Percentiles rank a stretch among this genome's conserved stretches.
phyloP scores from a whole-genome alignment of 2,329 filamentous ascomycete species.

The Verticillium tricorpus region DNA sequence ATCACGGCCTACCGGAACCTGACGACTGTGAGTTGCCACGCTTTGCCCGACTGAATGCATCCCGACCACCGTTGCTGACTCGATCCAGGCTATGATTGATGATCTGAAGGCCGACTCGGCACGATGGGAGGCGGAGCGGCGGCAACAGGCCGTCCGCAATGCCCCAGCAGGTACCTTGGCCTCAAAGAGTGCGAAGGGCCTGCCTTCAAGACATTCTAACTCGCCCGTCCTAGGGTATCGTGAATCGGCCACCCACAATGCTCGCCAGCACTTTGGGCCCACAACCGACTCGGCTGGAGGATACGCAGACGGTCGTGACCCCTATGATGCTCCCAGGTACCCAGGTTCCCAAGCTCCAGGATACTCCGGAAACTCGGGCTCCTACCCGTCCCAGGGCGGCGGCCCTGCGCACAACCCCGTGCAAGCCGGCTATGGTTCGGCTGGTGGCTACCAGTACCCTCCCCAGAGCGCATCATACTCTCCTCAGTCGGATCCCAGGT shows the following conservation, averaged over 20 bases:
- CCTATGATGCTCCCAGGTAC: slow-evolving; percentile 41
- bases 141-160: slow-evolving; percentile 49
- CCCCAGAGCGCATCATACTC: slow-evolving; percentile 10
- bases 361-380: slow-evolving; percentile 40
- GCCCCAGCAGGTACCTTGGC: slow-evolving; percentile 54
- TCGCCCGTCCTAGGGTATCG: slow-evolving; percentile 53
- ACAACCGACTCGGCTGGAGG: slow-evolving; percentile 27
- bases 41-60: slow-evolving; percentile 8
- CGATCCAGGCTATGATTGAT: slow-evolving; percentile 56
- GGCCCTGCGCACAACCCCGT: slow-evolving; percentile 3
- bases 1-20: slow-evolving; percentile 76
- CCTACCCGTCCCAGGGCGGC: slow-evolving; percentile 19
- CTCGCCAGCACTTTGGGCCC: slow-evolving; percentile 44
- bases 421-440: slow-evolving; percentile 20
- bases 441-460: slow-evolving; percentile 14
- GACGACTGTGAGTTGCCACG: slow-evolving; percentile 58
- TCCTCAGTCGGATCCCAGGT: slow-evolving; percentile 10
- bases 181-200: slow-evolving; percentile 44
- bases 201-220: slow-evolving; percentile 54
- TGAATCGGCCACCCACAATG: slow-evolving; percentile 44
- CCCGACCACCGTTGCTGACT: slow-evolving; percentile 12
- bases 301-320: slow-evolving; percentile 31
- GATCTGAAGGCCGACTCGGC: slow-evolving; percentile 59
- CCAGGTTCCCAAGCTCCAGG: slow-evolving; percentile 45
- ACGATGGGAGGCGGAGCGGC: slow-evolving; percentile 57